Evolutionary conservation across 2,329 filamentous ascomycete genomes (phyloP), one percentile per base, ranked within the genome.

Genomic region (Cercospora nicotianae): DNA sequence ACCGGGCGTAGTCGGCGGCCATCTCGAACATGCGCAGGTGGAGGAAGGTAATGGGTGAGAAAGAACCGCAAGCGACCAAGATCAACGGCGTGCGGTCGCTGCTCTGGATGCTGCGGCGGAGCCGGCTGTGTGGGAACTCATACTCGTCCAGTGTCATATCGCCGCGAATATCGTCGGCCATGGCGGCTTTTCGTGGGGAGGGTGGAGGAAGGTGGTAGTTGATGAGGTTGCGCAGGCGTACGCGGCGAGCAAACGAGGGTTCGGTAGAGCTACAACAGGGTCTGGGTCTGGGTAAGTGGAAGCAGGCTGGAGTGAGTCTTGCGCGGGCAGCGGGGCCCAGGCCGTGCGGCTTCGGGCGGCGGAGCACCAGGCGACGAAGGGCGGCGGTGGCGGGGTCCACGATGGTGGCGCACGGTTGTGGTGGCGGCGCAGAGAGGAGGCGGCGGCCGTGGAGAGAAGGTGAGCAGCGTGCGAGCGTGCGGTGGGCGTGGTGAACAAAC

Each of bases 1-100:
- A 90, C 71, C 89, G 89, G 73, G 89, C 89, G 80, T 91, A 94
- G 80, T 95, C 91, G 73, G 89, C 87, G 1, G 91, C 91, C 88
- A 96, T 93, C 76, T 93, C 91, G 77, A 95, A 94, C 90, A 96
- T 94, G 77, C 91, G 89, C 70, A 95, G 82, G 77, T 94, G 91
- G 30, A 93, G 84, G 75, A 91, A 91, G 64, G 77, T 78, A 74
- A 80, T 75, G 60, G 78, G 75, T 63, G 71, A 78, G 76, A 77
- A 81, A 75, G 85, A 87, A 61, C 87, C 89, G 75, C 89, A 91
- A 59, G 89, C 89, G 63, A 91, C 88, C 64, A 91, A 85, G 7
- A 91, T 87, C 48, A 91, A 83, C 13, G 89, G 89, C 31, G 83
- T 87, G 76, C 86, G 87, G 69, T 82, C 80, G 31, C 85, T 78